Evolutionary conservation across 129 eudicot species (phyloP), one percentile per base, ranked within the genome.

Genomic region (Logfia minima): DNA sequence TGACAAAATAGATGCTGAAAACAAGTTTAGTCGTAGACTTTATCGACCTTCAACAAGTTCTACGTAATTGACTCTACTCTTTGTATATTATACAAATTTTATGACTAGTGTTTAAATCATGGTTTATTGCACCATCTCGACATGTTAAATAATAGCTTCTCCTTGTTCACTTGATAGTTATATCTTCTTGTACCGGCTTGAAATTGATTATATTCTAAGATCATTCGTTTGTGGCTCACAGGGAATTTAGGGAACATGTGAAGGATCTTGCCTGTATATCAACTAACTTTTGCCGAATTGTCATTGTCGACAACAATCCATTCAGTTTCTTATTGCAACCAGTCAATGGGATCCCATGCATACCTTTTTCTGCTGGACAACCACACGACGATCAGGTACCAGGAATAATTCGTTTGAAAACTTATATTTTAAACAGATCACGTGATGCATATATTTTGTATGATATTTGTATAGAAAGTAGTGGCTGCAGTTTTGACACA

Each of bases 301-400:
- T 95, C 18, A 83, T 95, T 43, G 99, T 95, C 16, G 99, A 95
- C 83, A 95, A 95, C 83, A 95, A 91, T 75, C 99, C 99, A 23
- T 95, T 95, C 83, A 95, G 99, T 80, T 95, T 95, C 89, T 85
- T 95, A 76, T 79, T 91, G 86, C 99, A 95, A 83, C 99, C 97
- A 17, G 76, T 89, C 55, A 95, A 95, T 77, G 99, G 99, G 65
- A 91, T 95, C 74, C 99, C 99, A 22, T 95, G 99, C 85, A 82
- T 95, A 43, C 99, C 99, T 76, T 95, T 95, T 81, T 91, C 99
- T 77, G 94, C 97, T 28, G 96, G 99, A 77, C 97, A 95, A 74
- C 99, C 99, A 9, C 90, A 86, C 18, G 99, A 95, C 81, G 87
- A 85, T 10, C 96, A 93, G 98, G 98, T 93, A 87, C 22, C 31